Percentiles rank a stretch among this genome's conserved stretches.
These are phyloP conservation scores for Trichoderma sp. DNA, from an alignment of 2,329 filamentous ascomycete genomes.

Conservation along the genomic window DNA sequence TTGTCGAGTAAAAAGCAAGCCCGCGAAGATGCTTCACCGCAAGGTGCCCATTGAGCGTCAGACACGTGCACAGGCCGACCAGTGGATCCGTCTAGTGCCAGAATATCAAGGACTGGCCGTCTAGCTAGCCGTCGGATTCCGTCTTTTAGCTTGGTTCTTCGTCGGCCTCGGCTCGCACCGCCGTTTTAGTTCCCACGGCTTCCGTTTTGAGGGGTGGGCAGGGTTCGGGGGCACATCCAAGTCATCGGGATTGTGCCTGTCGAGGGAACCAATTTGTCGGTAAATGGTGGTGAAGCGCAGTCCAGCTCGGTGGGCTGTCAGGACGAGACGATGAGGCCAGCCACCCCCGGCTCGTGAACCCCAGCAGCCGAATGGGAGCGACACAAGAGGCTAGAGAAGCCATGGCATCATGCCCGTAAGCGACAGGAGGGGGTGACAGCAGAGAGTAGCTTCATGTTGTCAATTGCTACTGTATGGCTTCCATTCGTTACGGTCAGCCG, in stretches of 20 bases:
- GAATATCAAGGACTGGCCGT: conserved; percentile 23
- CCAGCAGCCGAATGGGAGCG: conserved; percentile 13
- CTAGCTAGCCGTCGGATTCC: conserved; percentile 33
- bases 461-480: not conserved
- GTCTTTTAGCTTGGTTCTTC: conserved; percentile 35
- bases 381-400: not conserved
- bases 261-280: conserved; percentile 6
- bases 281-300: conserved; percentile 11
- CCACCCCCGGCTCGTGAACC: conserved; percentile 16
- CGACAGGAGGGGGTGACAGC: conserved; percentile 3
- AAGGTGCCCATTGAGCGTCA: conserved; percentile 36
- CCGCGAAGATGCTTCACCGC: conserved; percentile 18
- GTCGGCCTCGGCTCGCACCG: conserved; percentile 42
- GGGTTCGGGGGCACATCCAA: conserved; percentile 28
- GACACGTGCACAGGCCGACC: conserved; percentile 37
- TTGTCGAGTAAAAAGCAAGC: not conserved
- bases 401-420: not conserved
- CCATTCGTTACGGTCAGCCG: conserved; percentile 5
- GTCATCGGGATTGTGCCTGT: not conserved
- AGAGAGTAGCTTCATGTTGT: not conserved
- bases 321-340: conserved; percentile 18
- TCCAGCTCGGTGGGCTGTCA: conserved; percentile 1
- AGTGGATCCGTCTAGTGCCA: conserved; percentile 28
- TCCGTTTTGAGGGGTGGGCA: conserved; percentile 25
- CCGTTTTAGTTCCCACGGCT: conserved; percentile 32